Evolutionary conservation across 140 eudicot species (phyloP), one percentile per base, ranked within the genome.

Genomic region (Stevia rebaudiana): DNA sequence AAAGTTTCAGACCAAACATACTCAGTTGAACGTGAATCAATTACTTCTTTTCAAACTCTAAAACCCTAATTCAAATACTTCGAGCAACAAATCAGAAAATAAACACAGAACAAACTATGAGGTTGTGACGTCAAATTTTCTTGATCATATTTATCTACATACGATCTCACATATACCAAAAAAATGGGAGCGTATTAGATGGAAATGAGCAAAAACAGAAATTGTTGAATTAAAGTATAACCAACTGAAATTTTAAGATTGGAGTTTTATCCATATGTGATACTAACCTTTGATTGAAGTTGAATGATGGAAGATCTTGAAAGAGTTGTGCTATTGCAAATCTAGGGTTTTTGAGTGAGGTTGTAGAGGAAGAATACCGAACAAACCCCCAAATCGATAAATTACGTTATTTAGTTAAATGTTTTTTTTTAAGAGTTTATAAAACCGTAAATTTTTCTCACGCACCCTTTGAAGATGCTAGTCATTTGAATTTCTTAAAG

Each of bases 321-420:
- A n/a, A 3, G 24, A 56, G 8, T 15, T 31, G 23, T 6, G 23
- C 8, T 43, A 30, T 57, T 57, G 65, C 65, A 17, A 18, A 3
- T 58, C 47, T 58, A 58, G 65, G 47, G 62, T 54, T 57, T 18
- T 31, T 57, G 46, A 57, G 63, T 57, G 23, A 16, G 15, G 33
- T 30, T 3, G 23, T 8, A 35, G 64, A 17, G 16, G 47, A 35
- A 8, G 64, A 58, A 58, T 30, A 56, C 41, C 23, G 6, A 56
- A 8, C 40, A 30, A 21, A 49, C 13, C 55, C 55, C 54, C 28
- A 8, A 49, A 48, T 8, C n/a, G 25, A 47, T 7, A 15, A 47
- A 1, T 17, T 47, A 47, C 25, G 18, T 47, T 15, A 5, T 47
- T 7, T 12, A 18, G 12, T 17, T 33, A 1, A 6, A 1, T 33